Evolutionary conservation across 2,329 filamentous ascomycete species (phyloP).

Genomic region (Ophiobolus disseminans): DNA sequence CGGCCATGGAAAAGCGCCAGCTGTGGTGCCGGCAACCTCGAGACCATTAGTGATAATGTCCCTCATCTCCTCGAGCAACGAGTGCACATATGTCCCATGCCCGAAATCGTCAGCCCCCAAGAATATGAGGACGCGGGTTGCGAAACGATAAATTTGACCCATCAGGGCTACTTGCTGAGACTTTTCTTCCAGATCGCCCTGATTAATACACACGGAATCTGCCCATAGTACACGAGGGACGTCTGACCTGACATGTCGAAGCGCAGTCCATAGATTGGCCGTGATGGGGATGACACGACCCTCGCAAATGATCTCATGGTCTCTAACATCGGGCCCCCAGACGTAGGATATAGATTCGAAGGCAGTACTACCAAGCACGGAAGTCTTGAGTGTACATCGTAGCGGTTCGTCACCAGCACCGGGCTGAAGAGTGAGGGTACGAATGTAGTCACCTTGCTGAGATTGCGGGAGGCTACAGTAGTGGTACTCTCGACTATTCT

Average conservation of each 20-base stretch:
- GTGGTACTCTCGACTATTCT: too few relatives aligned
- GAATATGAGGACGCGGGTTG: not conserved
- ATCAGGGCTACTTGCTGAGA: not conserved
- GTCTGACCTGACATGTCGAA: not conserved
- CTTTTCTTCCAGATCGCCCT: not conserved
- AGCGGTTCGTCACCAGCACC: not conserved
- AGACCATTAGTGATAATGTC: not conserved
- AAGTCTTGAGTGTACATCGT: not conserved
- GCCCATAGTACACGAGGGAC: not conserved
- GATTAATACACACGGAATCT: constrained; percentile 3
- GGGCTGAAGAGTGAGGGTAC: not conserved
- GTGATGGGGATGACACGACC: not conserved
- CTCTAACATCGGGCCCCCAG: not conserved
- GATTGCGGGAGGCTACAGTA: not conserved
- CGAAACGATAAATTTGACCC: not conserved
- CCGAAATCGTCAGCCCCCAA: not conserved
- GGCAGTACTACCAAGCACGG: not conserved
- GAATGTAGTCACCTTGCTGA: not conserved
- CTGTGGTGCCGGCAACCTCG: not conserved
- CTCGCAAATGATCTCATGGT: not conserved
- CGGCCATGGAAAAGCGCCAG: not conserved
- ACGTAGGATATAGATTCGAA: not conserved
- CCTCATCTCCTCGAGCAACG: not conserved
- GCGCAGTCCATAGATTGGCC: not conserved
- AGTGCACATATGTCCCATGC: not conserved